Conservation (phyloP, 352 stramenopile genomes). For the Pythium pyrilobum region DNA sequence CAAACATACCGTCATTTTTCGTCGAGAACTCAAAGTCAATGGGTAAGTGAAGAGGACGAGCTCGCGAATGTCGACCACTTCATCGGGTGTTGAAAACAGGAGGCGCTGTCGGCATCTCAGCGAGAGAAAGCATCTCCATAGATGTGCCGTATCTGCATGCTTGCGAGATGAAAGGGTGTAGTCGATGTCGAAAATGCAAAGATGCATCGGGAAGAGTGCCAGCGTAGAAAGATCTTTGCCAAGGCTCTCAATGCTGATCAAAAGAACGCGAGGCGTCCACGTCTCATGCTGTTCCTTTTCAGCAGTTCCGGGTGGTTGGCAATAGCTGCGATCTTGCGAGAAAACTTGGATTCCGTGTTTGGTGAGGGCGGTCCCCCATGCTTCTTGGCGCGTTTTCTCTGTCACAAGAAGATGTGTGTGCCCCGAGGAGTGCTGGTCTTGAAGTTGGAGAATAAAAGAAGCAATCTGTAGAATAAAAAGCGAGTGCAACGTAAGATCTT, state of each 20-base stretch:
- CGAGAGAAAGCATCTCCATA: slow-evolving; percentile 25
- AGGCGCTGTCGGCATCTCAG: slow-evolving; percentile 63
- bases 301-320: no score
- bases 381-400: neutral
- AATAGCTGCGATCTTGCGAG: no score
- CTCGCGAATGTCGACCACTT: slow-evolving; percentile 6
- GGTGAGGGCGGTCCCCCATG: slow-evolving; percentile 5
- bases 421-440: neutral
- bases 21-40: slow-evolving; percentile 57
- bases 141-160: no score
- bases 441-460: slow-evolving; percentile 13
- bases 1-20: slow-evolving; percentile 61
- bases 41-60: slow-evolving; percentile 69
- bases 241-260: neutral
- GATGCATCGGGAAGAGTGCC: slow-evolving; percentile 2
- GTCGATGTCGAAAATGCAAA: slow-evolving; percentile 33
- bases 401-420: slow-evolving; percentile 11
- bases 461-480: neutral
- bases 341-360: neutral
- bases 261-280: slow-evolving; percentile 1
- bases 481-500: neutral
- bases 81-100: slow-evolving; percentile 34
- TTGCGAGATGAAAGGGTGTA: no score
- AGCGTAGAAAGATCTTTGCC: neutral
- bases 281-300: no score